A percentile compares a stretch with the other conserved stretches of the same genome.
phyloP scores from a whole-genome alignment of 2,329 filamentous ascomycete genomes.

The Aplosporella prunicola region DNA sequence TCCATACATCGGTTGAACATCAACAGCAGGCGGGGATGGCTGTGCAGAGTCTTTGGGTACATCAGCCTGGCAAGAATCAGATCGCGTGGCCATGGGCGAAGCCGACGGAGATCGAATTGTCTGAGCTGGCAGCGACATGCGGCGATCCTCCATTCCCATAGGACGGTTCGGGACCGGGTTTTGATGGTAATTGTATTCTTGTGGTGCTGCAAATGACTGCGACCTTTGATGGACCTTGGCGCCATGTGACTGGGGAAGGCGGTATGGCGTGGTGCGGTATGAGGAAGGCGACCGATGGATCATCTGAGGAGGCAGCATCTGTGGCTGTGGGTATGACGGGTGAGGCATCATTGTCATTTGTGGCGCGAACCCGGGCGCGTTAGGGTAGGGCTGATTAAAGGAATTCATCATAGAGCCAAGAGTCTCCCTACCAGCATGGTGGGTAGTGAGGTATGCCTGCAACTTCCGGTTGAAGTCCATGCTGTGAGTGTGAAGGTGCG shows the following conservation, averaged over 20 bases:
- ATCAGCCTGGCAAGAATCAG: constrained; percentile 7
- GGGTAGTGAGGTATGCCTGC: constrained; percentile 48
- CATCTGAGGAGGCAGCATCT: constrained; percentile 27
- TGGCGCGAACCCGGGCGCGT: constrained; percentile 32
- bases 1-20: too few relatives aligned
- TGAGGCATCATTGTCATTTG: constrained; percentile 23
- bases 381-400: constrained; percentile 23
- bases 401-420: constrained; percentile 3
- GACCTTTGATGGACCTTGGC: constrained; percentile 33
- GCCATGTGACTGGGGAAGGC: constrained; percentile 35
- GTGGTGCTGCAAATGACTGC: constrained; percentile 36
- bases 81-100: constrained; percentile 12
- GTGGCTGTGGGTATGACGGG: constrained; percentile 20
- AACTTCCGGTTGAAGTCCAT: constrained; percentile 53
- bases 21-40: not conserved
- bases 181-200: constrained; percentile 24
- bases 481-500: constrained; percentile 52
- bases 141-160: constrained; percentile 29
- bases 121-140: constrained; percentile 36
- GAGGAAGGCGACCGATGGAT: constrained; percentile 20
- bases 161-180: constrained; percentile 15
- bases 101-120: constrained; percentile 16
- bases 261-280: constrained; percentile 14
- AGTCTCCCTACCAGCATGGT: constrained; percentile 39
- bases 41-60: not conserved